Percentiles rank a stretch among this genome's conserved stretches.
Evolutionary conservation across 2,329 filamentous ascomycete genomes (phyloP).

Genomic region (Fusarium secorum): DNA sequence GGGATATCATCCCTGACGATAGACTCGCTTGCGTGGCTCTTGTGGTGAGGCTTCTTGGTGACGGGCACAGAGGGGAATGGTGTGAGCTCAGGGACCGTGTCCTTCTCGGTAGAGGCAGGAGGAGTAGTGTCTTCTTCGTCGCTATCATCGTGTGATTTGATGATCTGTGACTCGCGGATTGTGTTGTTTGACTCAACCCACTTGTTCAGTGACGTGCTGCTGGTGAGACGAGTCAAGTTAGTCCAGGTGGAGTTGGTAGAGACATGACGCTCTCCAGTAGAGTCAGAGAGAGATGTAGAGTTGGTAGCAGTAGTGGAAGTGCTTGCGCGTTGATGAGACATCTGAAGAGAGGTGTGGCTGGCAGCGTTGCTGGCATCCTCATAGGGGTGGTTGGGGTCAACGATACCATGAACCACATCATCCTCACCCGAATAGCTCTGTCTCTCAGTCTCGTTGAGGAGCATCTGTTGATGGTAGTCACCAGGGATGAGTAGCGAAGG

Average conservation of each 20-base stretch:
- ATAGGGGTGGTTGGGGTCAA: constrained; percentile 24
- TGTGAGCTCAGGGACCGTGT: constrained; percentile 48
- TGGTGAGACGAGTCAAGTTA: constrained; percentile 63
- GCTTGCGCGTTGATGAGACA: constrained; percentile 58
- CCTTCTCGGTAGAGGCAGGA: constrained; percentile 43
- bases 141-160: constrained; percentile 35
- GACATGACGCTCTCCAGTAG: constrained; percentile 59
- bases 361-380: constrained; percentile 31
- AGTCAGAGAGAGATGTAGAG: constrained; percentile 56
- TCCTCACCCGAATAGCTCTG: constrained; percentile 47
- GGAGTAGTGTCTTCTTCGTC: constrained; percentile 39
- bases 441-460: constrained; percentile 44
- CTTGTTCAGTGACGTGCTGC: constrained; percentile 57
- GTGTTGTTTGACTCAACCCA: constrained; percentile 47
- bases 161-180: constrained; percentile 39
- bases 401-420: constrained; percentile 36
- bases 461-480: constrained; percentile 65
- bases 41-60: constrained; percentile 44
- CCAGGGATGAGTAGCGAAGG: constrained; percentile 69
- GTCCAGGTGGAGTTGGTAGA: constrained; percentile 64
- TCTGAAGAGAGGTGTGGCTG: constrained; percentile 25
- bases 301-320: constrained; percentile 63
- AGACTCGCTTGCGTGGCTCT: constrained; percentile 51
- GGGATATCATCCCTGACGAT: constrained; percentile 44
- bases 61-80: constrained; percentile 38